Base-by-base conservation (phyloP, 2,329 filamentous ascomycete species). In the Coleophoma crateriformis region DNA sequence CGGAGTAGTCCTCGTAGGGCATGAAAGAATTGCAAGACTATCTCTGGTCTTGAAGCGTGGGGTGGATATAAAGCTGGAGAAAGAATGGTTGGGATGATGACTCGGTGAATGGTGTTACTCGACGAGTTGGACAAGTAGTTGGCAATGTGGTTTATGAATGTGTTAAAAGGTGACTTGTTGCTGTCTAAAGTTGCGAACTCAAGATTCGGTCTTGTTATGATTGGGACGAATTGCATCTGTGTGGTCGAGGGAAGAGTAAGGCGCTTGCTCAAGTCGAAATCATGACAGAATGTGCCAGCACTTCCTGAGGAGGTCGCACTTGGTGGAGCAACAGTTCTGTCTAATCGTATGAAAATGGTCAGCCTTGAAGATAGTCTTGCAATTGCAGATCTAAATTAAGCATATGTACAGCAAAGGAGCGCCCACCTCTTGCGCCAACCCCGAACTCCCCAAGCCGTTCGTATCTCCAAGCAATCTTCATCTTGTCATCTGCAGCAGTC, bases 381-480 rank as follows among this genome's bases (percentile, higher is more conserved):
- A 11, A 17, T 32, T 8, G 15, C 8, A 27, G 32, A 41, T 54
- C 49, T 34, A 49, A 19, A 48, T 54, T 43, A 43, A 78, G 69
- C 75, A 87, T 85, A 83, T 84, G 82, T 78, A 59, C 48, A 52
- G 48, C 39, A 51, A 50, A 51, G 46, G 49, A 55, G 46, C 49
- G 58, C 62, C 61, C 71, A 72, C 52, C 73, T 72, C 53, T 73
- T 64, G 51, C 67, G 47, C 75, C 70, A 51, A 75, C 76, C 39
- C 82, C 82, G 59, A 84, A 84, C 56, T 87, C 85, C 14, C 87
- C 87, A 47, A 97, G 69, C 33, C 83, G 80, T 68, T 97, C 91
- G 70, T 99, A 99, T 67, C 94, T 80, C 94, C 94, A 99, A 3
- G 94, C 94, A 72, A 99, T 99, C 72, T 96, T 97, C 94, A 99